phyloP scores from a whole-genome alignment of 257 asterid species.

The Plantago major region DNA sequence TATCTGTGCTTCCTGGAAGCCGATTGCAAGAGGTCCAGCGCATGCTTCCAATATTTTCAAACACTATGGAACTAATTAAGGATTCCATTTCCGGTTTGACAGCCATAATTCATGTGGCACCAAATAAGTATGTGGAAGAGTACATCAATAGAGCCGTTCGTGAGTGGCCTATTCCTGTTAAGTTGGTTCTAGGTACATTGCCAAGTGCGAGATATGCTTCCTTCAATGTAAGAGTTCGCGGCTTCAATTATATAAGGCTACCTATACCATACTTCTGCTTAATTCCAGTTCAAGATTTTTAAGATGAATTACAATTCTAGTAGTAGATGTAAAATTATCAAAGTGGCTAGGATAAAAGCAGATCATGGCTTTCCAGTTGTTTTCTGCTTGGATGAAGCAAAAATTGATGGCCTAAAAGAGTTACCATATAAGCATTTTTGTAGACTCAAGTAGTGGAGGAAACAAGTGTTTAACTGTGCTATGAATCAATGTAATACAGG shows the following conservation, averaged over 20 bases:
- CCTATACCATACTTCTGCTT: slow-evolving; percentile 4
- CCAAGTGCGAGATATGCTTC: slow-evolving; percentile 51
- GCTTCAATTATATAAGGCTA: slow-evolving; percentile 3
- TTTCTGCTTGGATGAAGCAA: neutral
- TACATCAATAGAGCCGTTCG: slow-evolving; percentile 38
- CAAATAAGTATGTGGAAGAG: slow-evolving; percentile 68
- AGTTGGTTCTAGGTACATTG: slow-evolving; percentile 65
- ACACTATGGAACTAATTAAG: slow-evolving; percentile 52
- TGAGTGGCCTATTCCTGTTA: slow-evolving; percentile 60
- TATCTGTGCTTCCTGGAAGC: slow-evolving; percentile 94
- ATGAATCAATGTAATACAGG: slow-evolving; percentile 43
- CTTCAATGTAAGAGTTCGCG: slow-evolving; percentile 56
- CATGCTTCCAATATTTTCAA: slow-evolving; percentile 70
- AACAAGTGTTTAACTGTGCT: slow-evolving; percentile 1
- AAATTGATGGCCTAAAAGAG: neutral
- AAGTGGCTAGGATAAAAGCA: too few relatives aligned
- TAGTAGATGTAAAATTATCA: neutral
- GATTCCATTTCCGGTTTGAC: slow-evolving; percentile 42
- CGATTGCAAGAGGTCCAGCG: slow-evolving; percentile 87
- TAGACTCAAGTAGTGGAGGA: neutral
- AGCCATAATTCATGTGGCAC: slow-evolving; percentile 74
- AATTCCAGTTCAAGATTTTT: slow-evolving; percentile 7
- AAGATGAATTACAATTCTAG: neutral
- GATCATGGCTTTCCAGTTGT: neutral
- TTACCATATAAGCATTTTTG: neutral